phyloP scores from a whole-genome alignment of 345 rosid genomes.

The Populus davidiana region DNA sequence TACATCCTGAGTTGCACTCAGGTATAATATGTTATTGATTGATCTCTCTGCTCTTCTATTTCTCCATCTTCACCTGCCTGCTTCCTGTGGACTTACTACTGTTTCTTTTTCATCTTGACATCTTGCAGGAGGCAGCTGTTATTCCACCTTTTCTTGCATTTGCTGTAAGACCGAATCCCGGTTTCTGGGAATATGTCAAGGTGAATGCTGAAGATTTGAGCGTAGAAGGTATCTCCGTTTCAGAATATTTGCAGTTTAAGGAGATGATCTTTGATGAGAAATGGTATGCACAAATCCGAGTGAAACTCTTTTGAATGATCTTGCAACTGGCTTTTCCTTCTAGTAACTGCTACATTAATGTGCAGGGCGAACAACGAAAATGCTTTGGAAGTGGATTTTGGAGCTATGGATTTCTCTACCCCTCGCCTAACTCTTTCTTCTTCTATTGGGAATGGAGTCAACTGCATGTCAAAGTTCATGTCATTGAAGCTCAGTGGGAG shows the following conservation, averaged over 20 bases:
- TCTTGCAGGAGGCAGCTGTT: conserved; percentile 76
- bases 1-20: conserved; percentile 66
- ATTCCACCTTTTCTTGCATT: conserved; percentile 76
- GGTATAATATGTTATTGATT: conserved; percentile 20
- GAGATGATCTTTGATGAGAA: conserved; percentile 66
- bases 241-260: conserved; percentile 74
- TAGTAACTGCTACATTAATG: background rate
- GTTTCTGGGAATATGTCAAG: conserved; percentile 82
- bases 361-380: conserved; percentile 82
- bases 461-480: conserved; percentile 60
- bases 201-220: conserved; percentile 58
- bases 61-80: background rate
- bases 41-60: background rate
- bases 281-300: conserved; percentile 42
- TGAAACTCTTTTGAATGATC: background rate
- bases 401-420: conserved; percentile 61
- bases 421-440: conserved; percentile 68
- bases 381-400: conserved; percentile 82
- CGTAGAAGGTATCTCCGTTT: conserved; percentile 51
- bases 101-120: background rate
- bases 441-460: conserved; percentile 75
- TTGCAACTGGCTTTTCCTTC: background rate
- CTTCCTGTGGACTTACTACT: background rate
- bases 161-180: conserved; percentile 83
- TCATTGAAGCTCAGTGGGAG: conserved; percentile 51